phyloP scores from a whole-genome alignment of 2,329 filamentous ascomycete genomes.

The Penicillium italicum region DNA sequence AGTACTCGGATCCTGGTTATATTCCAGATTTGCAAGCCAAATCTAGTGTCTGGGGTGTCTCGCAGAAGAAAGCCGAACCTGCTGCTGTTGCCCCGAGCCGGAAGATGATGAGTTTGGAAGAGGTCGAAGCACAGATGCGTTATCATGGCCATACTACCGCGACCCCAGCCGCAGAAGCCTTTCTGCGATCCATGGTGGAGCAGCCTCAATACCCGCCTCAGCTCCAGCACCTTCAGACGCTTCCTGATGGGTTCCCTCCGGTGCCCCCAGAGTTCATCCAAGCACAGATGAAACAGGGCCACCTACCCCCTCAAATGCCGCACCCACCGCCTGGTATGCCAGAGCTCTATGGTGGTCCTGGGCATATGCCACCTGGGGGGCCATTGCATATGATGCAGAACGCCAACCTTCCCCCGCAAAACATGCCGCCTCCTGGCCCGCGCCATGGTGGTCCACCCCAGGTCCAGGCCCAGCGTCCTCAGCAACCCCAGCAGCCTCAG shows the following conservation, averaged over 20 bases:
- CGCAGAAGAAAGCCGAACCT: slow-evolving; percentile 37
- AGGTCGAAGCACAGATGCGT: slow-evolving; percentile 92
- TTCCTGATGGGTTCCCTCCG: slow-evolving; percentile 33
- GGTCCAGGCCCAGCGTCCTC: slow-evolving; percentile 36
- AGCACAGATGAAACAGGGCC: slow-evolving; percentile 35
- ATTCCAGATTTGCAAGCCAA: slow-evolving; percentile 90
- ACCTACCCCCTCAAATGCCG: slow-evolving; percentile 36
- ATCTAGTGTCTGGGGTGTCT: slow-evolving; percentile 85
- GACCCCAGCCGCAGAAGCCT: slow-evolving; percentile 26
- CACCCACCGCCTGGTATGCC: slow-evolving; percentile 40
- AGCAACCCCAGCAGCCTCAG: slow-evolving; percentile 29
- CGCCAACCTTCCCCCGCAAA: slow-evolving; percentile 60
- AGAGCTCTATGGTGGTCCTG: slow-evolving; percentile 43
- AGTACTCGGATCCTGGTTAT: slow-evolving; percentile 78
- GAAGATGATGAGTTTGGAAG: slow-evolving; percentile 93
- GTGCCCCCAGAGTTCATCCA: slow-evolving; percentile 50
- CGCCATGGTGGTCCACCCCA: slow-evolving; percentile 38
- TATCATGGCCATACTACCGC: slow-evolving; percentile 51
- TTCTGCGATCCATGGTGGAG: slow-evolving; percentile 30
- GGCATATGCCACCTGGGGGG: slow-evolving; percentile 48
- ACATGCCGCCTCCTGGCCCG: slow-evolving; percentile 36
- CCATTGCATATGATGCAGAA: slow-evolving; percentile 78
- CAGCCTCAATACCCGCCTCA: slow-evolving; percentile 31
- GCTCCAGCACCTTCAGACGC: slow-evolving; percentile 30
- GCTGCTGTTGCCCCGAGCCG: slow-evolving; percentile 40